Base-by-base conservation (phyloP, 2,329 filamentous ascomycete species). In the Trichoderma sp. region DNA sequence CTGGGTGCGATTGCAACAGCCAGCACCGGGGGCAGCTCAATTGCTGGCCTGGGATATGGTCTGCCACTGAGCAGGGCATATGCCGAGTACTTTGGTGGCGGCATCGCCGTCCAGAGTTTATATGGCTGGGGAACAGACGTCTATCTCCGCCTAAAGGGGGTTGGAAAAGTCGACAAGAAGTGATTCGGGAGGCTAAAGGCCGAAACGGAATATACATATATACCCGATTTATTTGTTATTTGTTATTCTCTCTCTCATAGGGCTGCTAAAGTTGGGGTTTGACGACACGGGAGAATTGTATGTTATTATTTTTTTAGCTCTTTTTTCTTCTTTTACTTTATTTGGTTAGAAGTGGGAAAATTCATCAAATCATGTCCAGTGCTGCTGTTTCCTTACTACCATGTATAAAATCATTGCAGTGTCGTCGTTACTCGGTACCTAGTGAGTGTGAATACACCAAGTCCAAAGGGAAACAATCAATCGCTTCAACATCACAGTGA, bases 41-140 rank as follows among this genome's bases (percentile, higher is more conserved):
- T 99, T 69, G 95, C 95, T 0, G 95, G 95, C 0, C 80, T 99
- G 58, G 95, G 95, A 1, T 99, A 99, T 77, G 95, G 95, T 0
- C 77, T 99, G 70, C 95, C 95, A 1, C 80, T 99, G 25, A 93
- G 93, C 64, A 86, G 95, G 70, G 94, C 95, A 0, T 99, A 99
- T 76, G 95, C 95, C 0, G 94, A 99, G 81, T 99, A 98, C 75
- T 99, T 99, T 82, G 95, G 95, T 2, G 95, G 95, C 0, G 94
- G 94, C 3, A 95, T 99, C 68, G 90, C 90, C 5, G 90, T 99
- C n/a, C 94, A 99, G 84, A 97, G 93, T 77, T 80, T 98, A 56
- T 95, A 93, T 82, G 94, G 95, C 4, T 99, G 95, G 95, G 95
- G 87, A 4, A 89, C 87, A 6, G 89, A 91, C 74, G 89, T 91